Base-by-base conservation (phyloP, 441 rosid species). In the Pelargonium cotyledonis region DNA sequence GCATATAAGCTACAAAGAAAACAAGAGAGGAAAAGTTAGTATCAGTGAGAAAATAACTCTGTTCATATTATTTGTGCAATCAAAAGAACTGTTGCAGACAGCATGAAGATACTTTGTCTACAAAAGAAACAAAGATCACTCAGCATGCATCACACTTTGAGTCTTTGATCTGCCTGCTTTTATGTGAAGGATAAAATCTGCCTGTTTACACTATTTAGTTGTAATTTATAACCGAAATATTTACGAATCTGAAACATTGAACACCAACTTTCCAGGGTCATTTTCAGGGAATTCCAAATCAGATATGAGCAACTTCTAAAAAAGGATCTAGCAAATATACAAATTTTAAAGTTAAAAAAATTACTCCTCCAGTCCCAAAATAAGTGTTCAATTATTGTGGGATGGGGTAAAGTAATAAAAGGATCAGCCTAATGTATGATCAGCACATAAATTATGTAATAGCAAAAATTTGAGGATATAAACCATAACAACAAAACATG, bases 1-100 rank as follows among this genome's bases (percentile, higher is more conserved):
- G 83, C 93, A 84, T 85, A 77, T 76, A 89, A 72, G 83, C 97
- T 94, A 69, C 75, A 51, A 63, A 15, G 3, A 15, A 23, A 55
- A 51, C 58, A 70, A 63, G 8, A 55, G 65, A 71, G 46, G 35
- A 72, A 65, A 70, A 65, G 41, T 69, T 63, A 65, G 63, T 65
- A 69, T 19, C 41, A 65, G 12, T 51, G 15, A 1, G 9, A 53
- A 55, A 18, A 51, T 7, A 51, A 15, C 58, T n/a, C 58, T n/a
- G 15, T 51, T 14, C 58, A 51, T 51, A 51, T 55, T 18, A 55
- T 14, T 55, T 55, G 62, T 31, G 64, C 43, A 64, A 46, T 35
- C 4, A 62, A 66, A 65, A 26, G 23, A 58, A 2, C 23, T 0
- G 23, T 6, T 55, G 26, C 14, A 40, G 40, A 29, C 35, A 29